Evolutionary conservation across 2,329 filamentous ascomycete species (phyloP).

Genomic region (Neofusicoccum sp.): DNA sequence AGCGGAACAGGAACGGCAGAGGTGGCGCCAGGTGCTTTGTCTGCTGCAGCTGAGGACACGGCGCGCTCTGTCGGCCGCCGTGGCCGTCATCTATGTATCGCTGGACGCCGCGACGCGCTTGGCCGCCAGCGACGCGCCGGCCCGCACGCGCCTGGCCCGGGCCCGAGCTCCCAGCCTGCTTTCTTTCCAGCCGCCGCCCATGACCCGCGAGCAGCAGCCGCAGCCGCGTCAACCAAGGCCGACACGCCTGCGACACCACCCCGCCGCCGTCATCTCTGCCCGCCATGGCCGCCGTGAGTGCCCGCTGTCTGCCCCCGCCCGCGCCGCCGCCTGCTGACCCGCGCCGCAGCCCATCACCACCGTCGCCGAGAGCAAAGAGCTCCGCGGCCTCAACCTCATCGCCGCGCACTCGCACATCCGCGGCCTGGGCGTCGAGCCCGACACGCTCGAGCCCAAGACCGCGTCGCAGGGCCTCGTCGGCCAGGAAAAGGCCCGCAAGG

Average conservation of each 20-base stretch:
- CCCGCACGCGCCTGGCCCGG: background rate
- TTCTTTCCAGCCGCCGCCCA: background rate
- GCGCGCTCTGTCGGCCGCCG: too few species aligned
- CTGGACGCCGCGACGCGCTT: background rate
- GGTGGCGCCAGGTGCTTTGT: background rate
- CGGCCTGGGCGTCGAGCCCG: constrained; percentile 87
- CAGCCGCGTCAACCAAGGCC: background rate
- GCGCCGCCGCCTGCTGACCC: background rate
- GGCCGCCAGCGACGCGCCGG: background rate
- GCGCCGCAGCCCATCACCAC: constrained; percentile 64
- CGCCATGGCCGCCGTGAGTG: constrained; percentile 18
- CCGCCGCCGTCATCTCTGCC: background rate
- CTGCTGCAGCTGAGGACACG: too few species aligned
- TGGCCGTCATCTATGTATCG: background rate
- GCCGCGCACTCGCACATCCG: constrained; percentile 98
- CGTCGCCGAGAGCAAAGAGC: constrained; percentile 91
- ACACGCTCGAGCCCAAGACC: constrained; percentile 81
- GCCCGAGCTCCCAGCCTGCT: background rate
- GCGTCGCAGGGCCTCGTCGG: constrained; percentile 92
- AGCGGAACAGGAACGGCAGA: background rate
- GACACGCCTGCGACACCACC: background rate
- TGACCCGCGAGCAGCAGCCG: background rate
- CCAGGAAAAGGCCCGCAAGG: constrained; percentile 94
- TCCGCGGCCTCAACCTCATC: constrained; percentile 94
- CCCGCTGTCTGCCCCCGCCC: background rate